Percentiles rank a stretch among this genome's conserved stretches.
These are phyloP conservation scores for Yarrowia yakushimensis DNA, from an alignment of 805 yeast genomes.

Conservation along the genomic window DNA sequence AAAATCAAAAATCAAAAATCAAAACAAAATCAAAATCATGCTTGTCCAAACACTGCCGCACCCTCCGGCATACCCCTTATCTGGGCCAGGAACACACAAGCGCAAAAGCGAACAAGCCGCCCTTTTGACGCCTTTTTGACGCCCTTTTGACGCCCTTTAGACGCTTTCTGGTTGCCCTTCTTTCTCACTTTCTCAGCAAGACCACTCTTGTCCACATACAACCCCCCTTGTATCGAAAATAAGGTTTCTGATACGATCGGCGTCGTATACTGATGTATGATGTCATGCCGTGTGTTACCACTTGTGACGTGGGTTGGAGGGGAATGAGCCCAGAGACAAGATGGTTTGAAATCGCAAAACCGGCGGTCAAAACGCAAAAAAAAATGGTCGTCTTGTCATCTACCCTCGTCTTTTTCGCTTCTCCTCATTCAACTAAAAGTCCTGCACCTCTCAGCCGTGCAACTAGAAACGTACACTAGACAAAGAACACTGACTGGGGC, in stretches of 20 bases:
- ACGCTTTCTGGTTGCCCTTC: not conserved
- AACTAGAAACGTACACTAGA: no score
- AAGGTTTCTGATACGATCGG: conserved; percentile 2
- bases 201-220: no score
- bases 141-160: no score
- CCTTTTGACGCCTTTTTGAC: no score
- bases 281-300: not conserved
- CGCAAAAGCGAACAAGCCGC: not conserved
- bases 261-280: conserved; percentile 6
- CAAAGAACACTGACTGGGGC: no score
- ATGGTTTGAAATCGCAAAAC: no score
- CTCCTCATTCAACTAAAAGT: no score
- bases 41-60: not conserved
- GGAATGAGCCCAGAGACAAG: no score
- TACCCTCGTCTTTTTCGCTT: no score
- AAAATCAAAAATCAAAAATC: not conserved
- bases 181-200: not conserved
- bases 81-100: not conserved
- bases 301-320: not conserved
- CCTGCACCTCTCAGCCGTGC: no score
- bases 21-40: not conserved
- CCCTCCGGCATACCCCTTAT: not conserved
- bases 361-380: no score
- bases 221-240: not conserved
- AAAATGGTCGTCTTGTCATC: no score